These are phyloP conservation scores for Phytophthora palmivora DNA, from an alignment of 352 stramenopile genomes.

Conservation along the genomic window DNA sequence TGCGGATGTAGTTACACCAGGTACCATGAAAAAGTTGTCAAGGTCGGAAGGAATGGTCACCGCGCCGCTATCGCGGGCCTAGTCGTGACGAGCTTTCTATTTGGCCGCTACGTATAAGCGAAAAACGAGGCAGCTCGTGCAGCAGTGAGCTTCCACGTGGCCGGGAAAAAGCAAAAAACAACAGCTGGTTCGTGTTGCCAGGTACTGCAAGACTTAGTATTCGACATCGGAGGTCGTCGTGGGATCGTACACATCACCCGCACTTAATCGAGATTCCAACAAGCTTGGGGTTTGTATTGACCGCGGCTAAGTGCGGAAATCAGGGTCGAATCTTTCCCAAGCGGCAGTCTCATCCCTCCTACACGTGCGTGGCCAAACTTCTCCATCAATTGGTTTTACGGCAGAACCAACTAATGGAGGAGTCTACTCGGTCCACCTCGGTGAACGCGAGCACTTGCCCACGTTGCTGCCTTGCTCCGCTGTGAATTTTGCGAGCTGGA, in stretches of 20 bases:
- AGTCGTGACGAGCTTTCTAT: slow-evolving; percentile 18
- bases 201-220: not conserved
- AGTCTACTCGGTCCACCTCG: too few relatives aligned
- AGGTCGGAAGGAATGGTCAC: slow-evolving; percentile 16
- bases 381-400: too few relatives aligned
- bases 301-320: slow-evolving; percentile 31
- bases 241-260: not conserved
- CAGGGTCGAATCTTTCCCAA: slow-evolving; percentile 27
- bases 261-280: not conserved
- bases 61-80: not conserved
- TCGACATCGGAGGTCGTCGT: not conserved
- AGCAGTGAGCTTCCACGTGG: slow-evolving; percentile 27
- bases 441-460: too few relatives aligned
- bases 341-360: too few relatives aligned
- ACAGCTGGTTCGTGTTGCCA: slow-evolving; percentile 4
- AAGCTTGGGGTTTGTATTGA: slow-evolving; percentile 13
- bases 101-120: slow-evolving; percentile 18
- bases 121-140: slow-evolving; percentile 25
- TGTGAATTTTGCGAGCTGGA: not conserved
- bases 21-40: not conserved
- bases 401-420: too few relatives aligned
- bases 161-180: not conserved
- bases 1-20: not conserved
- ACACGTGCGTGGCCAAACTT: too few relatives aligned
- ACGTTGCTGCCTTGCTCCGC: too few relatives aligned